Evolutionary conservation across 768 basidiomycete genomes (phyloP), one percentile per base, ranked within the genome.

Genomic region (Podaxis carcinomalis): DNA sequence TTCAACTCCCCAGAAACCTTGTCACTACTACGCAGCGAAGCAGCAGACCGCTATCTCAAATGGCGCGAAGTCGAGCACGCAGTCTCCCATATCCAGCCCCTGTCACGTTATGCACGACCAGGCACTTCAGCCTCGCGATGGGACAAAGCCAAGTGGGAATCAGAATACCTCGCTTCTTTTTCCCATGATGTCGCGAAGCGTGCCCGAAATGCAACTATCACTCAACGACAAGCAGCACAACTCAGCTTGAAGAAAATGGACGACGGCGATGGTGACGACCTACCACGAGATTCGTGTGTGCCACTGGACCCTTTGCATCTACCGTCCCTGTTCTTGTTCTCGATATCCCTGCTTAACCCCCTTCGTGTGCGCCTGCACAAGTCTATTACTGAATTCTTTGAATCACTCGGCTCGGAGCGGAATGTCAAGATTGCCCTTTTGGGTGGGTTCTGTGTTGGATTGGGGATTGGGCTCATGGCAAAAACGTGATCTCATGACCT

Each of bases 31-130:
- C 82, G 89, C 36, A 74, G 72, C 16, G 89, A 90, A 70, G 88
- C 87, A 0, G 78, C 84, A 0, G 86, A 89, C 60, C 80, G 89
- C 19, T 90, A 89, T 70, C 69, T 89, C 59, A 80, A 82, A 32
- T 90, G 89, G 89, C 76, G 87, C 35, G 89, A 89, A 68, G 82
- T 90, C 27, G 85, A 88, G 63, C 77, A 80, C 19, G 81, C 80
- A 10, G 81, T 83, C 5, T 77, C 39, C 9, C 56, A 59, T n/a
- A 60, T 58, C 11, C 32, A 59, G 21, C 40, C 53, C 28, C 27
- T 44, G 4, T 32, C 46, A 2, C 50, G 21, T 2, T 19, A 46
- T 9, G 32, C 36, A 9, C 37, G 71, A 62, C 68, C 69, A 56
- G 58, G 16, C 35, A 49, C 58, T 14, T 47, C 47, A 4, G 44